phyloP scores from a whole-genome alignment of 805 yeast genomes.

The Torulaspora maleeae region DNA sequence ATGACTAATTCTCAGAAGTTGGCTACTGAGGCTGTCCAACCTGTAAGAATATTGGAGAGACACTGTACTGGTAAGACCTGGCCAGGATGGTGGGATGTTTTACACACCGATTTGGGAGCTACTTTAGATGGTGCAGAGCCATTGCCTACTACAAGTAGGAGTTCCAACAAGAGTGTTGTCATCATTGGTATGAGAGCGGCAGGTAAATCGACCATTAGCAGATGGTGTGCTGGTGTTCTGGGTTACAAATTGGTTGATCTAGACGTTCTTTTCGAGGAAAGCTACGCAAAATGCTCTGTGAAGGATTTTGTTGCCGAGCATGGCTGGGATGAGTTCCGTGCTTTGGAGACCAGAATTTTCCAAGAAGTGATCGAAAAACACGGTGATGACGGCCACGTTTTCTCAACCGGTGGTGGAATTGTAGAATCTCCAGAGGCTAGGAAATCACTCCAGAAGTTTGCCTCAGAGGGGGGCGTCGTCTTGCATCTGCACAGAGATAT shows the following conservation, averaged over 20 bases:
- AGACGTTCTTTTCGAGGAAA: conserved; percentile 65
- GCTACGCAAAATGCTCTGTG: conserved; percentile 43
- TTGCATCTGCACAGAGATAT: conserved; percentile 87
- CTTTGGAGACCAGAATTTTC: conserved; percentile 55
- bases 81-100: conserved; percentile 99
- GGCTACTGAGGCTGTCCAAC: conserved; percentile 26
- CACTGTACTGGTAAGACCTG: conserved; percentile 95
- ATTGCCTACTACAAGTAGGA: conserved; percentile 12
- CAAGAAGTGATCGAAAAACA: conserved; percentile 39
- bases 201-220: conserved; percentile 84
- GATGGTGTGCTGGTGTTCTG: conserved; percentile 66
- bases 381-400: conserved; percentile 52
- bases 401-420: conserved; percentile 96
- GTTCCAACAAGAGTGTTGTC: conserved; percentile 46
- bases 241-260: conserved; percentile 70
- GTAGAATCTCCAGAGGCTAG: conserved; percentile 76
- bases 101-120: conserved; percentile 64
- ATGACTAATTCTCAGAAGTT: conserved; percentile 37
- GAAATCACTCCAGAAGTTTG: conserved; percentile 51
- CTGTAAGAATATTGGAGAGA: conserved; percentile 77
- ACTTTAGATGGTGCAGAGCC: conserved; percentile 69
- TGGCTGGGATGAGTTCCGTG: conserved; percentile 90
- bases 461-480: conserved; percentile 64
- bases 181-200: conserved; percentile 98
- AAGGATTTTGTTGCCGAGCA: conserved; percentile 53